phyloP scores from a whole-genome alignment of 2,329 filamentous ascomycete species.

The Botrytis cinerea region DNA sequence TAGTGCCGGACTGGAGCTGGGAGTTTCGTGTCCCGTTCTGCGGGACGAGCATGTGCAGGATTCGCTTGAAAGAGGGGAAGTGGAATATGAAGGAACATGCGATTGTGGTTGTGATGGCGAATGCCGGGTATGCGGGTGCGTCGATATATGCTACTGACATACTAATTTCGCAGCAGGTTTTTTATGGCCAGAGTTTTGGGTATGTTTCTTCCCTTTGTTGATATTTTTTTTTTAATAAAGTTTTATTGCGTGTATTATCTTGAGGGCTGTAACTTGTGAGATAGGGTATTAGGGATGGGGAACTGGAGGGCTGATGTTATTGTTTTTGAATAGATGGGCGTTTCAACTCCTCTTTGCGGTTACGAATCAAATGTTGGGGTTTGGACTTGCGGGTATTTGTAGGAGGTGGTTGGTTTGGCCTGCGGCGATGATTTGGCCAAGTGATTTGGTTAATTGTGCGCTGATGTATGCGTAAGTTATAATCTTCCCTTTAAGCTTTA shows the following conservation, averaged over 20 bases:
- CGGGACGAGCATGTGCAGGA: not conserved
- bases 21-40: constrained; percentile 37
- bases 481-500: constrained; percentile 35
- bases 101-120: constrained; percentile 63
- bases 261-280: not conserved
- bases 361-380: constrained; percentile 63
- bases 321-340: not conserved
- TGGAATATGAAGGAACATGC: constrained; percentile 66
- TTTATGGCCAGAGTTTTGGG: constrained; percentile 69
- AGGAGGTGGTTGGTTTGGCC: constrained; percentile 60
- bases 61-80: not conserved
- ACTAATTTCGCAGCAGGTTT: constrained; percentile 68
- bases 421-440: constrained; percentile 66
- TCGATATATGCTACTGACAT: constrained; percentile 72
- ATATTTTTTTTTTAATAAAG: too few relatives aligned
- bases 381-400: constrained; percentile 61
- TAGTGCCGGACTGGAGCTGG: constrained; percentile 1
- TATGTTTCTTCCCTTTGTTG: constrained; percentile 43
- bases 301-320: too few relatives aligned
- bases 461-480: constrained; percentile 46
- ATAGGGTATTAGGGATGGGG: not conserved
- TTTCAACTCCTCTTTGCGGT: constrained; percentile 62
- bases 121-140: constrained; percentile 59
- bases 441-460: constrained; percentile 53
- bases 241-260: too few relatives aligned